Evolutionary conservation across 352 stramenopile species (phyloP), one percentile per base, ranked within the genome.

Genomic region (Phytophthora palmivora): DNA sequence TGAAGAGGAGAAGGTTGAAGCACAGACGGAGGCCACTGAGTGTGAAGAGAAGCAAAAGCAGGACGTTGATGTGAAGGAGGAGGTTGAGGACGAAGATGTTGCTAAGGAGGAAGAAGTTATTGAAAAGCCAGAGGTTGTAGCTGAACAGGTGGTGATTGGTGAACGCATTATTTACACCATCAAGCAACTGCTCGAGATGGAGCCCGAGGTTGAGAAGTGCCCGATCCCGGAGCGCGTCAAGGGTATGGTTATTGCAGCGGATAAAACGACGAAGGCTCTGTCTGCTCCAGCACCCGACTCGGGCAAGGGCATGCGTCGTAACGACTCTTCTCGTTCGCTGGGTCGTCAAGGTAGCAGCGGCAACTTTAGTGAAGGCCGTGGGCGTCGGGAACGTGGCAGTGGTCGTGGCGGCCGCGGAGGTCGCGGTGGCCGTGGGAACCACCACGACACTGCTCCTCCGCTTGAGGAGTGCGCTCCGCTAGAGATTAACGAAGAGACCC

Each of bases 401-500:
- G 62, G 78, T n/a, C 64, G 79, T 58, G 61, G 78, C 33, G 70
- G 79, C 9, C 63, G 78, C 28, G 55, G 74, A 15, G 76, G 76
- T 41, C 78, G 80, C 54, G 75, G 80, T 6, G 62, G 75, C 19
- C 67, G 72, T 58, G 56, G 76, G 36, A 63, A 79, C 42, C 56
- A 74, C 24, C 71, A 77, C 36, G 72, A 88, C 32, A 80, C 76
- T n/a, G 79, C 78, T 0, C 82, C 83, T 22, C 53, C 81, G 28
- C 62, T 89, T 8, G 74, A 88, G 47, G 79, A 91, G 41, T 87
- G 83, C 22, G 72, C 62, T n/a, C 85, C 85, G 19, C 63, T 94
- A 6, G 69, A 79, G 14, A 91, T 91, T 55, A 94, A 94, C 57
- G 85, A 94, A 48, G 83, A 88, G 68, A 94, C 85, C 6, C 85